Conservation (phyloP, 352 stramenopile species). For the Phytophthora pistaciae region DNA sequence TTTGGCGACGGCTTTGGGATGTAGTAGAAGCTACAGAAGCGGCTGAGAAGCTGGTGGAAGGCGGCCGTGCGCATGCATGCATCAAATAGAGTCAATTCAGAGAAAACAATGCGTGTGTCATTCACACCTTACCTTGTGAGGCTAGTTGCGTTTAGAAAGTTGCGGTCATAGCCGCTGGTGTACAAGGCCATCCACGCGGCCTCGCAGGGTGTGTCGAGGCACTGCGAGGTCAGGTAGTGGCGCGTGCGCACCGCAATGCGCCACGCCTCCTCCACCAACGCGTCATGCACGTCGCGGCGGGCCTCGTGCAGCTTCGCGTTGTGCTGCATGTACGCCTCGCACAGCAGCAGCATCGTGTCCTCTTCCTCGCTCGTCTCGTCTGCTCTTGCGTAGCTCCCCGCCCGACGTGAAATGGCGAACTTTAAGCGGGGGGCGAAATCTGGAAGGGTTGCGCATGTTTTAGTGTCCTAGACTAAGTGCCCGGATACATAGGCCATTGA, state of each 20-base stretch:
- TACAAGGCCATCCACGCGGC: background rate
- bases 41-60: background rate
- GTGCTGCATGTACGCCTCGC: background rate
- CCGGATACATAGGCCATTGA: background rate
- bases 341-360: background rate
- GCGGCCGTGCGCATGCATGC: background rate
- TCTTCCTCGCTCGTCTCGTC: background rate
- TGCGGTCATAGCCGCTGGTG: background rate
- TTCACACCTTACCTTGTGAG: background rate
- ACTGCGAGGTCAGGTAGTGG: background rate
- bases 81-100: background rate
- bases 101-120: background rate
- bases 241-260: background rate
- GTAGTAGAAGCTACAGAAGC: background rate
- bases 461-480: background rate
- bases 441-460: background rate
- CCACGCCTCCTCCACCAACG: slow-evolving; percentile 2
- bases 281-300: background rate
- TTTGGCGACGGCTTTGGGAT: background rate
- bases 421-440: background rate
- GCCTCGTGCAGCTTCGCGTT: background rate
- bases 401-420: background rate
- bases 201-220: slow-evolving; percentile 1
- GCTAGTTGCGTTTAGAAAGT: background rate
- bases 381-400: background rate